phyloP scores from a whole-genome alignment of 1,284 basidiomycete genomes.

The Ganoderma leucocontextum region DNA sequence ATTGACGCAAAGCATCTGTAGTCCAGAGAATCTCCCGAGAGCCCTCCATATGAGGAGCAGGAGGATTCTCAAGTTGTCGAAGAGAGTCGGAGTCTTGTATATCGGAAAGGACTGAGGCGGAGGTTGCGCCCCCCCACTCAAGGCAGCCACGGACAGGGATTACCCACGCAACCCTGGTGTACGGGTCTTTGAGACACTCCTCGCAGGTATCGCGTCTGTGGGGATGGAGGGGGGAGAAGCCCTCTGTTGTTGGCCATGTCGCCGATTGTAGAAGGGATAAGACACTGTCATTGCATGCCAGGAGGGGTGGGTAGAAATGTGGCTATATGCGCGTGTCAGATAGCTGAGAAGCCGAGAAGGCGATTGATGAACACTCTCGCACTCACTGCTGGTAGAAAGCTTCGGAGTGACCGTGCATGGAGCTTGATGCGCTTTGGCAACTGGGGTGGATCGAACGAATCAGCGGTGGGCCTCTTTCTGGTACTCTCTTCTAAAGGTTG shows the following conservation, averaged over 20 bases:
- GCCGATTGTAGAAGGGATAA: background rate
- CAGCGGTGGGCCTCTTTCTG: background rate
- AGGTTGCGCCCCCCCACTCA: slow-evolving; percentile 59
- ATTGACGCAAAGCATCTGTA: slow-evolving; percentile 46
- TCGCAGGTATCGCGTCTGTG: slow-evolving; percentile 45
- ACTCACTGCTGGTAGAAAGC: slow-evolving; percentile 23
- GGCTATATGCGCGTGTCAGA: slow-evolving; percentile 25
- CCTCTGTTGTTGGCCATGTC: slow-evolving; percentile 1
- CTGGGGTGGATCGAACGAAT: background rate
- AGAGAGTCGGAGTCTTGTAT: background rate
- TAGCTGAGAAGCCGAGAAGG: background rate
- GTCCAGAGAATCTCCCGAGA: slow-evolving; percentile 58
- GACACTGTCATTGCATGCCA: slow-evolving; percentile 3
- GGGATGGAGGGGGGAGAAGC: slow-evolving; percentile 49
- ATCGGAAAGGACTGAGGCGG: slow-evolving; percentile 48
- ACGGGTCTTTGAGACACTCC: slow-evolving; percentile 41
- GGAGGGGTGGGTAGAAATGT: slow-evolving; percentile 24
- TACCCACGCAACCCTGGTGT: slow-evolving; percentile 64
- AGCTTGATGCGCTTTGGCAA: slow-evolving; percentile 22
- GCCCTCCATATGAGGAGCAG: background rate
- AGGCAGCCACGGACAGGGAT: slow-evolving; percentile 65
- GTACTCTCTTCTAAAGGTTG: background rate
- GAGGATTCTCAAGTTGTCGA: background rate
- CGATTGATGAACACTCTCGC: background rate
- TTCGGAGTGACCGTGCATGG: slow-evolving; percentile 16